Evolutionary conservation across 441 rosid species (phyloP).

Genomic region (Adansonia grandidieri): DNA sequence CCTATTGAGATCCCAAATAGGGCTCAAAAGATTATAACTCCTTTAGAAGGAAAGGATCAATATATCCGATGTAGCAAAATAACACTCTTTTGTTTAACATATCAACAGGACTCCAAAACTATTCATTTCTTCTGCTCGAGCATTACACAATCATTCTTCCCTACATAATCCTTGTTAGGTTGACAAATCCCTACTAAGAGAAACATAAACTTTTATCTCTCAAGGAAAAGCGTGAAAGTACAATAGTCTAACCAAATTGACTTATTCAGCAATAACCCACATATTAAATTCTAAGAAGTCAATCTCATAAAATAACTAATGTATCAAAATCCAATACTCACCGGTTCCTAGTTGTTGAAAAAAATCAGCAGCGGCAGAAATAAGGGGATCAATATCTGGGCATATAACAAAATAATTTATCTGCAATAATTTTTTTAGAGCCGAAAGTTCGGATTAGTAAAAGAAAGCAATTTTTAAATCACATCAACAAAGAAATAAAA

Average conservation of each 20-base stretch:
- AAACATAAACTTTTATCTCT: constrained; percentile 7
- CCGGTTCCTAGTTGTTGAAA: constrained; percentile 99
- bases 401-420: constrained; percentile 83
- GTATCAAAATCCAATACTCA: constrained; percentile 42
- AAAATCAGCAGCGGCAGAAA: constrained; percentile 93
- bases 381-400: constrained; percentile 98
- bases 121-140: neutral
- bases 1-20: neutral
- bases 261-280: neutral
- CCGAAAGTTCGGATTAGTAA: constrained; percentile 32
- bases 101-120: neutral
- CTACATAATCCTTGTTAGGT: constrained; percentile 3
- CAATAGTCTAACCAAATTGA: neutral
- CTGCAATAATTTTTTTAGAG: constrained; percentile 55
- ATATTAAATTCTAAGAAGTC: neutral
- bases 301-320: constrained; percentile 12
- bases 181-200: constrained; percentile 3
- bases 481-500: constrained; percentile 14
- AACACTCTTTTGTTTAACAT: neutral
- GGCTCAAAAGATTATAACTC: neutral
- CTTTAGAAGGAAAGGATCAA: neutral
- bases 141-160: neutral
- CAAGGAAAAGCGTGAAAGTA: neutral
- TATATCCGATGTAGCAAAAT: neutral
- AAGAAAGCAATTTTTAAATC: constrained; percentile 14